Evolutionary conservation across 139 green algal genomes (phyloP), one percentile per base, ranked within the genome.

Genomic region (Chlorella ohadii): DNA sequence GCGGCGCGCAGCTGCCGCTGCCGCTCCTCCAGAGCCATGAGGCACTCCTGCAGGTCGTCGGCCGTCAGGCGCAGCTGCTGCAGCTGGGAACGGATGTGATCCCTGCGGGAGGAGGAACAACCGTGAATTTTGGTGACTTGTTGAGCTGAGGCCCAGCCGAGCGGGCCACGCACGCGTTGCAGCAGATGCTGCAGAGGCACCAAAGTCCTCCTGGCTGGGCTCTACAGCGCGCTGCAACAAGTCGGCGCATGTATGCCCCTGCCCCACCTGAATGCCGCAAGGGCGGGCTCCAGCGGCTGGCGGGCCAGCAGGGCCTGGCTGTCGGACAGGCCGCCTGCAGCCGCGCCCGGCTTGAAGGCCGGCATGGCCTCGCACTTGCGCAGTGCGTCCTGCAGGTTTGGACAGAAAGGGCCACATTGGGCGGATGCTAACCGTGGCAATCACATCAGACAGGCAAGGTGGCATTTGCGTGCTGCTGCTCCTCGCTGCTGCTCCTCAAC

Each of bases 361-460:
- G 86, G 82, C 83, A 90, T 85, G 39, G 86, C 86, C 5, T 89
- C 86, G 33, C 75, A 77, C 56, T 76, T 75, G 61, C 82, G 82
- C 13, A 72, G 55, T 5, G 67, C 73, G 9, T 82, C 82, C 82
- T 87, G 73, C 36, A 66, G 12, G n/a, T n/a, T n/a, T n/a, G n/a
- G n/a, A n/a, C n/a, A n/a, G n/a, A n/a, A n/a, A n/a, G n/a, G n/a
- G n/a, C n/a, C n/a, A n/a, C n/a, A n/a, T n/a, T n/a, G n/a, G n/a
- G n/a, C n/a, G n/a, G n/a, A n/a, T n/a, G n/a, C n/a, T n/a, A n/a
- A n/a, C n/a, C n/a, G n/a, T n/a, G n/a, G n/a, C n/a, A n/a, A n/a
- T n/a, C n/a, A n/a, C n/a, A n/a, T n/a, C n/a, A n/a, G n/a, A n/a
- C n/a, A n/a, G n/a, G n/a, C n/a, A n/a, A n/a, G n/a, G n/a, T n/a